Base-by-base conservation (phyloP, 257 asterid species). In the Solanum appendiculatum region DNA sequence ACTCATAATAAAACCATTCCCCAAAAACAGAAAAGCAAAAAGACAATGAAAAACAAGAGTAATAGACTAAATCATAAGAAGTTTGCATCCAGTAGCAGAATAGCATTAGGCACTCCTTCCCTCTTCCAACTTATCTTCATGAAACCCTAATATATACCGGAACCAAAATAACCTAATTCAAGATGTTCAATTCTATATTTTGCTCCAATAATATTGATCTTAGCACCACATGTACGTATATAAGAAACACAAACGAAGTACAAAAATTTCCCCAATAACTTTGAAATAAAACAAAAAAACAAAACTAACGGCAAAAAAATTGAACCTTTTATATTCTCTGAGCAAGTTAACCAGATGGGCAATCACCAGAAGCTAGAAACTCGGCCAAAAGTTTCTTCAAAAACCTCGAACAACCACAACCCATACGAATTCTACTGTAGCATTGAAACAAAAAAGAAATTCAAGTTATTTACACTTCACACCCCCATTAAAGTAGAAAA, bases 391-490 rank as follows among this genome's bases (percentile, higher is more conserved):
- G 39, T 66, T 33, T 86, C 86, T 73, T 81, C 51, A 69, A 69
- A 16, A 69, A 21, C 48, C 44, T 73, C 36, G 84, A 82, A 64
- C 83, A 14, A 66, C 72, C 83, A 48, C 64, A 87, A 66, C 87
- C 84, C 83, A 87, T 69, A 82, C 83, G 73, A 83, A 72, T 68
- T 87, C 44, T 58, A 87, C 89, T 82, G 89, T 63, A 63, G 14
- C 89, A 81, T 64, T 60, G 63, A 80, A 80, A 46, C 51, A 81
- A 27, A 86, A 6, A n/a, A 9, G 34, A 86, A 80, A 23, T 46
- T 68, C 33, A 33, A 82, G 72, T 51, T 64, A 46, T 82, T 70
- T 63, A 69, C 73, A 87, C 84, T 82, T 31, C 36, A n/a, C 36
- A 21, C n/a, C 51, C 51, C 27, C 39, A 48, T 58, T 68, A 37